Evolutionary conservation across 176 grass and related monocot species (phyloP), one percentile per base, ranked within the genome.

Genomic region (Musa beccarii): DNA sequence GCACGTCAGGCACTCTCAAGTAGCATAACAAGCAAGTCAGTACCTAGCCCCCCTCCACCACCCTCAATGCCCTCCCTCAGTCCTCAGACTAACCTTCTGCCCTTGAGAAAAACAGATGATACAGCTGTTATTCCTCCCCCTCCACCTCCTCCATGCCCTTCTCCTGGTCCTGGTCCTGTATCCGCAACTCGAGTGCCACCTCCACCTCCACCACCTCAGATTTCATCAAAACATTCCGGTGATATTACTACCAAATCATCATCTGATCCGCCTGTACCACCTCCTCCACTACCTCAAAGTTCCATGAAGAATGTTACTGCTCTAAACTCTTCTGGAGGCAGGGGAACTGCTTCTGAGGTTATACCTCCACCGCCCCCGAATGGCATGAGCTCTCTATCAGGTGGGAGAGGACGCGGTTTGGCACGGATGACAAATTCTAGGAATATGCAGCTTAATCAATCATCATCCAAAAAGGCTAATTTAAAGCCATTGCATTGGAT

Each of bases 401-500:
- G 61, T 43, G 83, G 83, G 16, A 85, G 81, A 63, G 66, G 79
- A 71, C 72, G 72, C 16, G 22, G 51, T 80, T 22, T 65, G 43
- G 26, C 20, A 16, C 59, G 75, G 49, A 51, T 56, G 19, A 13
- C 55, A 59, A 84, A 81, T 80, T 79, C 87, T 78, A 90, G 78
- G 80, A 83, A 65, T 53, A 54, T 87, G 69, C 87, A 89, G 13
- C 80, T 72, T 88, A 77, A 81, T 51, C 90, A 89, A 73, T 52
- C 69, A 69, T 69, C 81, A 56, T 80, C 84, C 55, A 98, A 76
- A 80, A 98, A 72, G 76, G 76, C 90, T 49, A 98, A 98, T 83
- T 82, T 98, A 80, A 98, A 98, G 81, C 95, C 95, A 78, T 82
- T 98, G 75, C 95, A 98, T 83, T 98, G 95, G 95, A 88, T 98